These are phyloP conservation scores for Nicotiana knightiana DNA, from an alignment of 257 asterid genomes.

Conservation along the genomic window DNA sequence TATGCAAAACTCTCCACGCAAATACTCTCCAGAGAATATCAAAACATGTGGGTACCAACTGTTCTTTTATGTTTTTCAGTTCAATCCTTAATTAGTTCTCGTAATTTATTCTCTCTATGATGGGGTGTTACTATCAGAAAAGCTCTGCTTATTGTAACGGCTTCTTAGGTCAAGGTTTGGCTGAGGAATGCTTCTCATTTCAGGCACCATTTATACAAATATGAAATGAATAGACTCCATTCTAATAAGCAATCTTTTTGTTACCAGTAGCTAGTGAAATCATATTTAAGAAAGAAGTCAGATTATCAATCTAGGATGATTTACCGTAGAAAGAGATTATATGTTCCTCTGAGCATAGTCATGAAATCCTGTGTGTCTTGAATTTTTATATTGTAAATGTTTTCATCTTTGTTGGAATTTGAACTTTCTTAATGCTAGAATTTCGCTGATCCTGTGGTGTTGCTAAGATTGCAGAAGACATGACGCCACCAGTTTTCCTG, in stretches of 20 bases:
- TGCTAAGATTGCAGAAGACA: conserved; percentile 78
- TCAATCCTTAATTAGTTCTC: neutral
- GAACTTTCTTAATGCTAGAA: neutral
- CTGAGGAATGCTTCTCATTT: neutral
- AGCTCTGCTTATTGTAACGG: neutral
- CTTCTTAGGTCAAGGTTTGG: neutral
- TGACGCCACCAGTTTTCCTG: conserved; percentile 75
- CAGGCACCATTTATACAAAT: neutral
- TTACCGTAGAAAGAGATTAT: neutral
- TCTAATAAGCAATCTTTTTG: neutral
- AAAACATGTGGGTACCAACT: neutral
- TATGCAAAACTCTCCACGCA: neutral
- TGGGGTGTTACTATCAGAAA: neutral
- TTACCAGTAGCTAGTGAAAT: neutral
- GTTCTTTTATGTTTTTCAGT: neutral
- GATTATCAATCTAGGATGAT: neutral
- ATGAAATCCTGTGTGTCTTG: neutral
- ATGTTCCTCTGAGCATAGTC: neutral
- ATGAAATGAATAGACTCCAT: neutral
- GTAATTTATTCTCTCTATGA: neutral
- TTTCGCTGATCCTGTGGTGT: conserved; percentile 19
- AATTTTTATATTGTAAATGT: neutral
- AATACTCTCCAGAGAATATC: neutral
- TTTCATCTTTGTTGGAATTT: neutral
- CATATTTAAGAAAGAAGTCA: neutral